These are phyloP conservation scores for Aspergillus wentii DNA, from an alignment of 495 filamentous ascomycete species.

Conservation along the genomic window DNA sequence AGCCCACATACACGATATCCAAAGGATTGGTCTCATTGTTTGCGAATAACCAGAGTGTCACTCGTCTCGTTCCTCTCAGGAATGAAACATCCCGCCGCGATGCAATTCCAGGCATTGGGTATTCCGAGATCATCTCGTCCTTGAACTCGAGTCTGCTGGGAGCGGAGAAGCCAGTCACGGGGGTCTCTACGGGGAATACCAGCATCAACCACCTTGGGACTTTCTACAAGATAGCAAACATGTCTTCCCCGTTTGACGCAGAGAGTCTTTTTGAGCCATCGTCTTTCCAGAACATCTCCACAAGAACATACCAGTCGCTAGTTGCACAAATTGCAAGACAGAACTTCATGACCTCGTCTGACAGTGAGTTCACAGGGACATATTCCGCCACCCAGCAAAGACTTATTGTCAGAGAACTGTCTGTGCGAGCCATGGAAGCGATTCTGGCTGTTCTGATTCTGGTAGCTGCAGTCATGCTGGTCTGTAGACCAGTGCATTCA, in stretches of 20 bases:
- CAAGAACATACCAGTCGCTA: neutral
- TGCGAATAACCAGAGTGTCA: constrained; percentile 1
- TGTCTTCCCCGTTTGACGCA: neutral
- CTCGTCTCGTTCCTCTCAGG: neutral
- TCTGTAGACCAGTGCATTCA: constrained; percentile 2
- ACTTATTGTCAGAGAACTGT: constrained; percentile 4
- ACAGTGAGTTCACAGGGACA: neutral
- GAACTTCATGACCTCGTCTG: neutral
- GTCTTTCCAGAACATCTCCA: neutral
- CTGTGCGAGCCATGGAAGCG: constrained; percentile 7
- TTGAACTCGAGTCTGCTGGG: too few relatives aligned
- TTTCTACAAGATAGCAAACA: too few relatives aligned
- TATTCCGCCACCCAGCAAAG: neutral
- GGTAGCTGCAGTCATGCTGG: neutral
- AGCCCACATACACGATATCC: constrained; percentile 2
- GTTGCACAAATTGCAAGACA: constrained; percentile 1
- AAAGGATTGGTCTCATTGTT: constrained; percentile 3
- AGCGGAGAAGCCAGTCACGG: too few relatives aligned
- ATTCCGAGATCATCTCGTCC: too few relatives aligned
- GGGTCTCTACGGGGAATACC: too few relatives aligned
- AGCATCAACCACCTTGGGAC: too few relatives aligned
- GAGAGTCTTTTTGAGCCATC: neutral
- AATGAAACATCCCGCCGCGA: neutral
- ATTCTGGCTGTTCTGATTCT: constrained; percentile 5
- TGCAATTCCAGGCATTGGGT: neutral